These are phyloP conservation scores for Hypholoma fasciculare DNA, from an alignment of 768 basidiomycete species.

Conservation along the genomic window DNA sequence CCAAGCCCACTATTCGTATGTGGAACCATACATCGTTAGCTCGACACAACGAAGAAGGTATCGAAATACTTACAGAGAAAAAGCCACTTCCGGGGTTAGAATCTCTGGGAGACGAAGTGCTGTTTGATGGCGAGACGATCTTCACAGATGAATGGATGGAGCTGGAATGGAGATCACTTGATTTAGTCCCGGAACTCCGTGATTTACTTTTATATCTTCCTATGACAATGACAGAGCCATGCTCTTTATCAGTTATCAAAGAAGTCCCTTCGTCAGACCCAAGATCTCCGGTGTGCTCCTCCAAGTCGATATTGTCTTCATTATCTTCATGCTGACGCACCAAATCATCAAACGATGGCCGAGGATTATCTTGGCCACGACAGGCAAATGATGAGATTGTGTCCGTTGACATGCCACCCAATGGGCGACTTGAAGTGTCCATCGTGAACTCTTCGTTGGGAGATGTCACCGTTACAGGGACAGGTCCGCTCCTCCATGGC, in stretches of 20 bases:
- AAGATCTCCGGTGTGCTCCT: too few species aligned
- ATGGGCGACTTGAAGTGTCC: neutral
- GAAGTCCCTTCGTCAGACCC: neutral
- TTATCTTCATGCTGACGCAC: too few species aligned
- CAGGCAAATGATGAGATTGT: neutral
- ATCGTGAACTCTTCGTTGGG: neutral
- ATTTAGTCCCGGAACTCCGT: neutral
- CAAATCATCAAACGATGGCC: too few species aligned
- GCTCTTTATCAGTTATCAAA: too few species aligned
- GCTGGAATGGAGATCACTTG: neutral
- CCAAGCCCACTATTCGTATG: too few species aligned
- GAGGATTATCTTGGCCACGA: too few species aligned
- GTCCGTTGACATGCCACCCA: neutral
- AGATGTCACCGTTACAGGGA: neutral
- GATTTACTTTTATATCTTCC: too few species aligned
- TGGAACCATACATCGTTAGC: neutral
- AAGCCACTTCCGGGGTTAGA: neutral
- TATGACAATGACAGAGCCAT: too few species aligned
- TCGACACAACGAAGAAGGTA: neutral
- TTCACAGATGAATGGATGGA: conserved; percentile 17
- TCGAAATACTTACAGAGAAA: neutral
- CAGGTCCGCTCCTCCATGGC: neutral
- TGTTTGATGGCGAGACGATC: conserved; percentile 15
- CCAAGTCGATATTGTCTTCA: too few species aligned
- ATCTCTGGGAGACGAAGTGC: conserved; percentile 10